Evolutionary conservation across 1,139 yeast genomes (phyloP).

Genomic region (Diutina ranongensis): DNA sequence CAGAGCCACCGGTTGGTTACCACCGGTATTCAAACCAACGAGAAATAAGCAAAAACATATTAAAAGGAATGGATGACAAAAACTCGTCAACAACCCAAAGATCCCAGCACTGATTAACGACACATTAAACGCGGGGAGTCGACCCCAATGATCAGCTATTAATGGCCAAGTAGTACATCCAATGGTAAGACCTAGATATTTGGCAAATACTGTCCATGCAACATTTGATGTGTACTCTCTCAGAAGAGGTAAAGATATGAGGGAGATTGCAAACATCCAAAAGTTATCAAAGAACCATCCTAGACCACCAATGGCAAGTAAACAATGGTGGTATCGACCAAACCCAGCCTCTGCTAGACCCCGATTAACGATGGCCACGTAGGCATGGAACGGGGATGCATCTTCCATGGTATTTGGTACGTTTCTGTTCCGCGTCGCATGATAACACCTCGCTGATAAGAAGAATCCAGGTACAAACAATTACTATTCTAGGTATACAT

Average conservation of each 20-base stretch:
- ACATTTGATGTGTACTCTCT: conserved; percentile 9
- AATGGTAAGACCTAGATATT: conserved; percentile 8
- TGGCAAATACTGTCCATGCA: conserved; percentile 9
- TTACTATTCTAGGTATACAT: too few relatives aligned
- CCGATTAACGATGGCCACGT: not conserved
- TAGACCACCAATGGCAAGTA: not conserved
- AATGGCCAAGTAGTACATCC: conserved; percentile 4
- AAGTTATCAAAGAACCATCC: conserved; percentile 5
- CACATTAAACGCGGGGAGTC: not conserved
- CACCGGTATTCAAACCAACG: conserved; percentile 3
- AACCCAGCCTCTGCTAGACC: not conserved
- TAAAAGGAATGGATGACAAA: not conserved
- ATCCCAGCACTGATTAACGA: not conserved
- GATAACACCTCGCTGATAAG: too few relatives aligned
- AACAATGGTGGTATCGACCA: not conserved
- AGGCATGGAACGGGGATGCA: too few relatives aligned
- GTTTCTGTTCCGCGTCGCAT: too few relatives aligned
- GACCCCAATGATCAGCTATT: conserved; percentile 1
- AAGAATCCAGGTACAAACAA: too few relatives aligned
- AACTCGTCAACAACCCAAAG: not conserved
- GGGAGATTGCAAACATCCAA: conserved; percentile 5
- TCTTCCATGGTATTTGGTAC: too few relatives aligned
- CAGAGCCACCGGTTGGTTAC: conserved; percentile 5
- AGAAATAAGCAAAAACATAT: not conserved
- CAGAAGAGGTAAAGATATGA: conserved; percentile 7